Evolutionary conservation across 1,139 yeast species (phyloP).

Genomic region (Taphrina communis): DNA sequence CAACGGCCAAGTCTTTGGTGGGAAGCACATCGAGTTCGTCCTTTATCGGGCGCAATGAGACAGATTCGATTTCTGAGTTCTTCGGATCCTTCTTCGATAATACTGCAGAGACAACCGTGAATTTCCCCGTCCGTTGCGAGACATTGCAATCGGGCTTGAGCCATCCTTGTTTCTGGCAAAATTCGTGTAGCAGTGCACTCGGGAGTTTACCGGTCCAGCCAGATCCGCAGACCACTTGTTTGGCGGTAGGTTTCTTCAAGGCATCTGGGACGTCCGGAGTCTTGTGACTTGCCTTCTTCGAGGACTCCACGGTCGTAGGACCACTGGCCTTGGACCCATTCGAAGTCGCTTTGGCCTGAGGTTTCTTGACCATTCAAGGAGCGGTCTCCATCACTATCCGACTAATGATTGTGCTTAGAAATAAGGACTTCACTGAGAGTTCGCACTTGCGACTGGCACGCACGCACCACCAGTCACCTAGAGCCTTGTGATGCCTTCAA

Average conservation of each 20-base stretch:
- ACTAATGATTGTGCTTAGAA: too few relatives aligned
- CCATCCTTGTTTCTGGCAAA: constrained; percentile 90
- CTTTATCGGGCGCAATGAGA: constrained; percentile 68
- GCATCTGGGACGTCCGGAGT: constrained; percentile 28
- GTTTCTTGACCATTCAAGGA: constrained; percentile 19
- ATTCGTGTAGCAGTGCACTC: constrained; percentile 81
- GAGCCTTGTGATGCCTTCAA: too few relatives aligned
- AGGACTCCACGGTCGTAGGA: not conserved
- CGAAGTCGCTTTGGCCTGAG: not conserved
- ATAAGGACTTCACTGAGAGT: too few relatives aligned
- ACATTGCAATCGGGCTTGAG: constrained; percentile 79
- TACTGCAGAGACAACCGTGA: constrained; percentile 61
- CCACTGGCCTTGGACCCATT: not conserved
- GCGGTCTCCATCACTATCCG: too few relatives aligned
- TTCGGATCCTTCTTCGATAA: constrained; percentile 80
- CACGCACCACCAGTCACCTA: too few relatives aligned
- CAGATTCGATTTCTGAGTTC: constrained; percentile 67
- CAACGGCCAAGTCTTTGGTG: constrained; percentile 81
- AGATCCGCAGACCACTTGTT: constrained; percentile 63
- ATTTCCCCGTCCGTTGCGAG: constrained; percentile 59
- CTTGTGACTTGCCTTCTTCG: not conserved
- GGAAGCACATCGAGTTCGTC: constrained; percentile 54
- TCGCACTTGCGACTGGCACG: too few relatives aligned
- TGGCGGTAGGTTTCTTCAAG: constrained; percentile 46
- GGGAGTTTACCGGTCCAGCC: constrained; percentile 97